Percentiles rank a stretch among this genome's conserved stretches.
Conservation (phyloP, 2,329 filamentous ascomycete species). For the Didymella pomorum region DNA sequence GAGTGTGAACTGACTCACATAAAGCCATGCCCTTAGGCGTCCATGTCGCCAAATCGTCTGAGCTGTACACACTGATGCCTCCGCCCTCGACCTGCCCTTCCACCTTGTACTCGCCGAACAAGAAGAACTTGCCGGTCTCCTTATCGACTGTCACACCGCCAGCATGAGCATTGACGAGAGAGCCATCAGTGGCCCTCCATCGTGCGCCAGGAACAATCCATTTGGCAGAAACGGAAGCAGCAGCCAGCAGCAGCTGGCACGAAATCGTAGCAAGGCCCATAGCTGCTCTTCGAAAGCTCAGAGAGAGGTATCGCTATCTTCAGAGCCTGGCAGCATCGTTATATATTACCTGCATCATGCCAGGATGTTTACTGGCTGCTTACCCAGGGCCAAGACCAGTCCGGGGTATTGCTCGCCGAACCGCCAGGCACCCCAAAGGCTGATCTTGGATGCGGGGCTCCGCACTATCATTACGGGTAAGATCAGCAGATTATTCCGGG, state of each 20-base stretch:
- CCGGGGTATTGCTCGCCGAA: conserved; percentile 37
- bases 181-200: conserved; percentile 68
- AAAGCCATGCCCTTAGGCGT: conserved; percentile 65
- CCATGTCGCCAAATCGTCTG: conserved; percentile 68
- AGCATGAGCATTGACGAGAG: conserved; percentile 69
- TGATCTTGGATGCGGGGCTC: conserved; percentile 35
- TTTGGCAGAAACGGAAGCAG: conserved; percentile 51
- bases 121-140: conserved; percentile 64
- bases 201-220: conserved; percentile 69
- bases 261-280: conserved; percentile 33
- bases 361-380: conserved; percentile 11
- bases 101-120: conserved; percentile 69
- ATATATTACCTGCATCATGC: conserved; percentile 28
- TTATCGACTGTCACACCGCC: conserved; percentile 64
- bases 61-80: conserved; percentile 66
- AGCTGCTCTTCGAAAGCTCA: conserved; percentile 1
- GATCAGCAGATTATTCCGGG: conserved; percentile 36
- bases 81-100: conserved; percentile 67
- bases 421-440: conserved; percentile 27
- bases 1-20: too few species aligned
- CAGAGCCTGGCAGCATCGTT: conserved; percentile 19
- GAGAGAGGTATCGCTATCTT: conserved; percentile 5
- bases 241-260: conserved; percentile 34
- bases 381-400: conserved; percentile 34
- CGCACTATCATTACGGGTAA: conserved; percentile 21